A percentile compares a stretch with the other conserved stretches of the same genome.
phyloP scores from a whole-genome alignment of 2,329 filamentous ascomycete genomes.

The Aspergillus melleus region DNA sequence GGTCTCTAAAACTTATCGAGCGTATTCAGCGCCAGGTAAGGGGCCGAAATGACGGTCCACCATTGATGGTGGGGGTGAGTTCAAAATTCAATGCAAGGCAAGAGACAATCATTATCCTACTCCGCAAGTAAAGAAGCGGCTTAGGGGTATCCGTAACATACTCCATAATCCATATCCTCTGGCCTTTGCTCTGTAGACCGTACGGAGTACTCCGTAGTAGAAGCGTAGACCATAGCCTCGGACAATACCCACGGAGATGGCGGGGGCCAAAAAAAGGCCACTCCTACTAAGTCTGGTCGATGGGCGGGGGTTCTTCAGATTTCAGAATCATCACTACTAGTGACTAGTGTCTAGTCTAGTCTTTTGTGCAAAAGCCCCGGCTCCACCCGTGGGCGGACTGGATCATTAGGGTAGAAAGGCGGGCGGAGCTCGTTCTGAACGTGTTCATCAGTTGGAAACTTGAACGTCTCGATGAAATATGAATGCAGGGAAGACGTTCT shows the following conservation, averaged over 20 bases:
- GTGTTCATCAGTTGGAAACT: neutral
- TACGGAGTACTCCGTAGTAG: too few species aligned
- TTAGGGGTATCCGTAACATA: neutral
- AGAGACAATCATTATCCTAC: too few species aligned
- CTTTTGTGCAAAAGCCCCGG: neutral
- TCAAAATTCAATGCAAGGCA: too few species aligned
- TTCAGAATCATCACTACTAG: neutral
- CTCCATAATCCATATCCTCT: neutral
- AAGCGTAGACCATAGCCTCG: too few species aligned
- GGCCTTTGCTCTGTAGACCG: neutral
- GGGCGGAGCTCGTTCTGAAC: neutral
- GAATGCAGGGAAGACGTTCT: neutral
- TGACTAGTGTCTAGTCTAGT: neutral
- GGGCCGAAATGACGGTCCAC: too few species aligned
- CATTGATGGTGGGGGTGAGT: too few species aligned
- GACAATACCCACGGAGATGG: neutral
- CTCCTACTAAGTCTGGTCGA: neutral
- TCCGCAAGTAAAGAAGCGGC: neutral
- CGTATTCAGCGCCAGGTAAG: too few species aligned
- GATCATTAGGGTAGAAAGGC: neutral
- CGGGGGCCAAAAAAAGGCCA: neutral
- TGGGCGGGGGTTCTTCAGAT: neutral
- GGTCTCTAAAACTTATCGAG: too few species aligned
- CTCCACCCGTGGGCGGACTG: neutral
- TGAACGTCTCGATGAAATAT: neutral